Evolutionary conservation across 2,329 filamentous ascomycete genomes (phyloP), one percentile per base, ranked within the genome.

Genomic region (Calonectria pauciramosa): DNA sequence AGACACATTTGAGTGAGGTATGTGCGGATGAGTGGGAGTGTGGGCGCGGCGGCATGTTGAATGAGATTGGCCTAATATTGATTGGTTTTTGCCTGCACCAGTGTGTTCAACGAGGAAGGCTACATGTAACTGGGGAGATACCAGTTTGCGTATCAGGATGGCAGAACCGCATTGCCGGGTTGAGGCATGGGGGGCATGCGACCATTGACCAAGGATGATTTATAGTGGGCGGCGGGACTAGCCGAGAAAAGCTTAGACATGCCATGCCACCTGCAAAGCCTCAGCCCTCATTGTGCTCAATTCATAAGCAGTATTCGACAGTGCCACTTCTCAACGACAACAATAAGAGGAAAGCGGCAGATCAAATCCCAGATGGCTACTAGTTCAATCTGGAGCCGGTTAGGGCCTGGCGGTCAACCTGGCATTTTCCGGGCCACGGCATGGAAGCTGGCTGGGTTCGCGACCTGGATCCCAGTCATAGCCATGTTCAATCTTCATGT

Each of bases 401-500:
- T 84, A 16, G 72, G 75, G 64, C 74, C 75, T 23, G 73, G 79
- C 54, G 76, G 78, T 32, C 79, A 77, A 41, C 76, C 76, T 13
- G 77, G 82, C 64, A n/a, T 79, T 9, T 70, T 80, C 20, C 76
- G 75, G 76, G 83, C 76, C 78, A 88, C 88, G 71, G 83, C 86
- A 13, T 86, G 85, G 75, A 88, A 87, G 72, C 84, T 91, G 64
- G 83, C 92, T 76, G 87, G 88, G 64, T 86, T 92, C 74, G 88
- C 89, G 67, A 90, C 91, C 30, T 93, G 92, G 90, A 83, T 93
- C 30, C 93, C 93, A 1, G 89, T 91, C 18, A 85, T 91, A 64
- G 88, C 92, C 72, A 91, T 90, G 83, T 89, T 94, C 85, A 91
- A 93, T 79, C 86, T 89, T 41, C 88, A 92, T 79, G 88, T 94